Evolutionary conservation across 768 basidiomycete species (phyloP).

Genomic region (Lentinus brumalis): DNA sequence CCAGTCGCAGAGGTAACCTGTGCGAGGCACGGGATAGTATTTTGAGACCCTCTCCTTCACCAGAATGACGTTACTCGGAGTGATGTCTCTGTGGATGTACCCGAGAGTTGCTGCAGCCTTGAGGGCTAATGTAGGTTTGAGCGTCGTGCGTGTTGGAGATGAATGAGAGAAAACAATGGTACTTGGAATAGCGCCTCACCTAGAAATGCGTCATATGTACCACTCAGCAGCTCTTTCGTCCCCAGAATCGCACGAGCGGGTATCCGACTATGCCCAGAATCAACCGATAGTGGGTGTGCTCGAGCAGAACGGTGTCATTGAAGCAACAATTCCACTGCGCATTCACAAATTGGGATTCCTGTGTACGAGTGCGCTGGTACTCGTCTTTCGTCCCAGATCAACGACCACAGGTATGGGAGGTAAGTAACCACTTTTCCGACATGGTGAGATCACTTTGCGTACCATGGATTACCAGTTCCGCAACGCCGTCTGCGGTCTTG

Average conservation of each 20-base stretch:
- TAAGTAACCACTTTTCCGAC: no score
- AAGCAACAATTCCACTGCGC: no score
- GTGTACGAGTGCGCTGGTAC: no score
- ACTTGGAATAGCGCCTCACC: neutral
- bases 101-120: neutral
- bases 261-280: slow-evolving; percentile 6
- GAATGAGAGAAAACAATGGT: no score
- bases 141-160: neutral
- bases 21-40: neutral
- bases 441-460: no score
- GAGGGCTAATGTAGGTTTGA: neutral
- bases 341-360: no score
- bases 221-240: slow-evolving; percentile 5
- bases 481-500: no score
- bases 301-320: no score
- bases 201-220: neutral
- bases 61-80: slow-evolving; percentile 2
- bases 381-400: no score
- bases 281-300: slow-evolving; percentile 5
- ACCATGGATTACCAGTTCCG: no score
- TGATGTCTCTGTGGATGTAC: slow-evolving; percentile 7
- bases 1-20: slow-evolving; percentile 13
- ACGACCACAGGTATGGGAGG: no score
- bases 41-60: neutral
- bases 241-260: neutral